Evolutionary conservation across 1,284 basidiomycete species (phyloP), one percentile per base, ranked within the genome.

Genomic region (Pisolithus thermaeus): DNA sequence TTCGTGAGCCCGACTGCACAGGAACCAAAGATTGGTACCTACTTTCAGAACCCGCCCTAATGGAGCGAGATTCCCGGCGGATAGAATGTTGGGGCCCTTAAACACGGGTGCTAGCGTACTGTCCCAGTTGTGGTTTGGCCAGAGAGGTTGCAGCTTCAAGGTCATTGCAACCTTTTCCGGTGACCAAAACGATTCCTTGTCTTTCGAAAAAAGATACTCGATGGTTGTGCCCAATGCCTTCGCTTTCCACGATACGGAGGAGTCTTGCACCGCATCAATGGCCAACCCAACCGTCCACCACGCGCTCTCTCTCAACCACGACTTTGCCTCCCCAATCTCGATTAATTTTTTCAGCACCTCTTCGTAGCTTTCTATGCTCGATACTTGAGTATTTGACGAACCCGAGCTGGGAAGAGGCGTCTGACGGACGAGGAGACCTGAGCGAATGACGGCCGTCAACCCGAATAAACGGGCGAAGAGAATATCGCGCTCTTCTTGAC

Each of bases 401-500:
- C 75, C 72, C 20, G 79, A 80, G 18, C 73, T 73, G 12, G 76
- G 70, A 2, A 86, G 67, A 1, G 81, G 74, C 5, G 66, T 76
- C 28, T 74, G 70, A 36, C 84, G 79, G 43, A 89, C 83, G 50
- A 94, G 72, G 39, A 92, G 73, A 14, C 89, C 84, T 9, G 93
- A 96, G 56, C 89, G 86, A 47, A 92, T 78, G 64, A 96, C 73
- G 28, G 88, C 73, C 32, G 85, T 87, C 55, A 97, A 73, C 27
- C 96, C 96, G 66, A 98, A 97, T 18, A 99, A 74, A 37, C 92
- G 84, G 16, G 93, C 95, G 66, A 99, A 98, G 54, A 94, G 78
- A 51, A 90, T 73, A 66, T 98, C 96, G 54, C 95, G 84, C 69
- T 94, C 89, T 69, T 98, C 96, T 62, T 92, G 87, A 3, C 93